These are phyloP conservation scores for Neurospora sp. DNA, from an alignment of 2,329 filamentous ascomycete species.

Conservation along the genomic window DNA sequence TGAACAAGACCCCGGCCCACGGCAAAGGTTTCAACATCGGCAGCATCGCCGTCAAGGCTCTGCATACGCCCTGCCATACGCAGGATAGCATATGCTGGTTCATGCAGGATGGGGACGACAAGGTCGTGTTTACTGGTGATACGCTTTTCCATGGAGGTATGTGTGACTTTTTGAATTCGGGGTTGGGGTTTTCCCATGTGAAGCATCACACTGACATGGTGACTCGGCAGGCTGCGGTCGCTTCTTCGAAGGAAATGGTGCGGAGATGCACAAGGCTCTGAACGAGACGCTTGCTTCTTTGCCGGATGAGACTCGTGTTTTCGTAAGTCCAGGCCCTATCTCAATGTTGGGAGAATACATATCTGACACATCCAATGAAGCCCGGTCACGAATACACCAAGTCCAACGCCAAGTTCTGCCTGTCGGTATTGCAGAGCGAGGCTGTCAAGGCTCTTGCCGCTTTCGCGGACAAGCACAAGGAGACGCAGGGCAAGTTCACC, in stretches of 20 bases:
- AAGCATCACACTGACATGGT: not conserved
- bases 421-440: conserved; percentile 65
- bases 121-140: conserved; percentile 88
- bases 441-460: conserved; percentile 66
- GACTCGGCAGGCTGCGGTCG: conserved; percentile 66
- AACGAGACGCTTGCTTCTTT: conserved; percentile 75
- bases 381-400: conserved; percentile 99
- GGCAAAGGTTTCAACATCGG: conserved; percentile 75
- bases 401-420: conserved; percentile 80
- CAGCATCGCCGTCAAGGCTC: conserved; percentile 67
- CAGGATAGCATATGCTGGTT: conserved; percentile 97
- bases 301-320: conserved; percentile 87
- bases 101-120: conserved; percentile 67
- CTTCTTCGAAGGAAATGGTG: conserved; percentile 87
- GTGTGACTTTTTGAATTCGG: not conserved
- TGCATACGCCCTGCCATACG: conserved; percentile 97
- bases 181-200: too few relatives aligned
- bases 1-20: conserved; percentile 67
- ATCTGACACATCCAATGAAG: conserved; percentile 29
- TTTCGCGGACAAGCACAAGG: conserved; percentile 68
- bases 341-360: not conserved
- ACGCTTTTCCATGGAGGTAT: conserved; percentile 87
- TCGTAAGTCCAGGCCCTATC: conserved; percentile 42
- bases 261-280: conserved; percentile 87
- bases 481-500: conserved; percentile 93